phyloP scores from a whole-genome alignment of 1,284 basidiomycete genomes.

The Singerocomus inundabilis region DNA sequence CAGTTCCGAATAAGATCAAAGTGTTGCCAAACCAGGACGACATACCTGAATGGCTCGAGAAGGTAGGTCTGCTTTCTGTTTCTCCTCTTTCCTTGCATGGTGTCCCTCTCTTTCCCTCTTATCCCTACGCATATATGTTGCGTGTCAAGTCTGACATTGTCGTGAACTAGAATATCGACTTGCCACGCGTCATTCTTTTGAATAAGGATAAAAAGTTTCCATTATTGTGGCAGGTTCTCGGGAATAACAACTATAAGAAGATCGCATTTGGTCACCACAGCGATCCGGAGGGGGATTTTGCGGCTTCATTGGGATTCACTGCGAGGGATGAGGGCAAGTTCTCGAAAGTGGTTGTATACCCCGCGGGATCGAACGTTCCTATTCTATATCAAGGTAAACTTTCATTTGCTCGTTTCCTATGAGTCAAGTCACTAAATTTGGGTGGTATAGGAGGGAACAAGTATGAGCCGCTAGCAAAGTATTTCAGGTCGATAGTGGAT shows the following conservation, averaged over 20 bases:
- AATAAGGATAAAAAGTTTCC: conserved; percentile 79
- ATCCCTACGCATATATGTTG: not conserved
- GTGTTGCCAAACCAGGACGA: conserved; percentile 64
- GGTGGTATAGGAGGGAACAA: conserved; percentile 54
- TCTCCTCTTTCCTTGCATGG: no score
- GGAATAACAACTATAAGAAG: conserved; percentile 68
- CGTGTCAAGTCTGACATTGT: conserved; percentile 1
- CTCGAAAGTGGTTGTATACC: conserved; percentile 66
- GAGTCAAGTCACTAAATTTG: not conserved
- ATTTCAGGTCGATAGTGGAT: conserved; percentile 65
- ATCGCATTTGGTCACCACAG: conserved; percentile 68
- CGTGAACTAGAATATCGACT: conserved; percentile 44
- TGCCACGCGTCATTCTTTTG: conserved; percentile 70
- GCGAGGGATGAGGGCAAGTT: conserved; percentile 50
- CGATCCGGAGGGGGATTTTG: conserved; percentile 63
- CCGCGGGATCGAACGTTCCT: conserved; percentile 51
- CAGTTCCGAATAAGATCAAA: conserved; percentile 68
- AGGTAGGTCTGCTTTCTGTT: conserved; percentile 41
- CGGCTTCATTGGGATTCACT: conserved; percentile 55
- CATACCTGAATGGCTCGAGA: conserved; percentile 58
- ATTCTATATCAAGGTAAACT: conserved; percentile 59
- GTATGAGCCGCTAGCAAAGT: conserved; percentile 61
- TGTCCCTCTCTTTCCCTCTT: not conserved
- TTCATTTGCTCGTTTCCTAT: not conserved
- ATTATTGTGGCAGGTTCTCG: conserved; percentile 82